Evolutionary conservation across 176 grass and related monocot species (phyloP), one percentile per base, ranked within the genome.

Genomic region (Alopecurus myosuroides): DNA sequence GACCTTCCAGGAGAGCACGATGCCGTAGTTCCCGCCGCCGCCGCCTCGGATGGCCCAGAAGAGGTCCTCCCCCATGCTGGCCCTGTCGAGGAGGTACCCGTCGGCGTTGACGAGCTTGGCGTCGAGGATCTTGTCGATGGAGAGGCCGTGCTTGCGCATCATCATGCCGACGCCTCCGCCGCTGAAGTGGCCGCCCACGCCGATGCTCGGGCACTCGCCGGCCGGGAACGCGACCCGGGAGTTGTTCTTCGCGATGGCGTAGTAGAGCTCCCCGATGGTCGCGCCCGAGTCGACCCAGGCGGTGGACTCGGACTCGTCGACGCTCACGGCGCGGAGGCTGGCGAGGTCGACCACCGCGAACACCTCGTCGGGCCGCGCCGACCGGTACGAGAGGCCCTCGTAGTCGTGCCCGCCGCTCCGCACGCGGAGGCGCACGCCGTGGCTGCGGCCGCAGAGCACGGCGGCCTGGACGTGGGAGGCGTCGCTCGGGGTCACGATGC

Each of bases 401-500:
- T 93, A 95, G 84, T 93, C 94, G 70, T 95, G 94, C 10, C 94
- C 94, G 22, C 89, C 91, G 39, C 91, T 97, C 48, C 94, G 77
- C 23, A 91, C 85, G 61, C 86, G 86, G 61, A 97, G 29, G n/a
- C 49, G 77, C 19, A 94, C 22, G 28, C 41, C 70, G 0, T 14
- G 57, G 10, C 5, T 15, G 25, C 57, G 12, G 11, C 57, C 57
- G 57, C 57, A 61, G 11, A 6, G 25, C 25, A 61, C 26, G 4
- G 57, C 57, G 12, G 57, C 57, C 57, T 61, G 57, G 11, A 30
- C 57, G 12, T 61, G 57, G 57, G 57, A 61, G 57, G 57, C 57
- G 4, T 14, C 57, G 57, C 11, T 61, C 4, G 57, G 57, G 4
- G 57, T 61, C 1, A 61, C 57, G 57, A 61, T 61, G 57, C 25